Conservation (phyloP, 2,329 filamentous ascomycete genomes). For the Trichoderma aggressivum region DNA sequence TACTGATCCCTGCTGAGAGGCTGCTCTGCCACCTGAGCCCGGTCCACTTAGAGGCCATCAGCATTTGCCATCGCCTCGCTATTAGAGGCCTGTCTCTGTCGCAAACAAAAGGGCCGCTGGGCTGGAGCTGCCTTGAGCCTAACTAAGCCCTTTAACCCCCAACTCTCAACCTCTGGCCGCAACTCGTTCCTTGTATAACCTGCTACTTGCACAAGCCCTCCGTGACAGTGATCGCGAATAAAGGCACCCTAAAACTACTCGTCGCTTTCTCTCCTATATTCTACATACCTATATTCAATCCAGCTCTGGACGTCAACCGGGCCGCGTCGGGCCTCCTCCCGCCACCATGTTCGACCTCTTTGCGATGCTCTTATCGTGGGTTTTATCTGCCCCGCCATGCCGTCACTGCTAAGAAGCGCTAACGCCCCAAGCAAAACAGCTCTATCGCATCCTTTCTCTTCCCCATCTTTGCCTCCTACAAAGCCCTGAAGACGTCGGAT, state of each 20-base stretch:
- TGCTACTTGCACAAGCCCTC: neutral
- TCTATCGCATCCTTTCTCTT: slow-evolving; percentile 87
- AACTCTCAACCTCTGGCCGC: neutral
- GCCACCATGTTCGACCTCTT: slow-evolving; percentile 71
- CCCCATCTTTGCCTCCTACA: slow-evolving; percentile 95
- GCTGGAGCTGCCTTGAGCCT: neutral
- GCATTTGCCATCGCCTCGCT: neutral
- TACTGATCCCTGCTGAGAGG: slow-evolving; percentile 3
- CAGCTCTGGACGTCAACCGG: slow-evolving; percentile 24
- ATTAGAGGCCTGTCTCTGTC: neutral
- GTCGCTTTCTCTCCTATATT: neutral
- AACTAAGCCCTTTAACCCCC: neutral
- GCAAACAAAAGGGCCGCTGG: neutral
- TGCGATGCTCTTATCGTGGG: slow-evolving; percentile 74
- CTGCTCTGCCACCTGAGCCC: neutral
- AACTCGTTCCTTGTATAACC: neutral
- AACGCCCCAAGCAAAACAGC: slow-evolving; percentile 42
- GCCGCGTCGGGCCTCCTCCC: slow-evolving; percentile 25
- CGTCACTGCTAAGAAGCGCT: slow-evolving; percentile 19
- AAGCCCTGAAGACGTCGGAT: slow-evolving; percentile 89
- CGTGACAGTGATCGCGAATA: neutral
- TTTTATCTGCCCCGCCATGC: slow-evolving; percentile 25
- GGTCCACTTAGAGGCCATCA: neutral
- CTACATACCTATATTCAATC: neutral
- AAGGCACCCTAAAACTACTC: neutral